Evolutionary conservation across 148 eudicot species (phyloP).

Genomic region (Rhododendron henanense): DNA sequence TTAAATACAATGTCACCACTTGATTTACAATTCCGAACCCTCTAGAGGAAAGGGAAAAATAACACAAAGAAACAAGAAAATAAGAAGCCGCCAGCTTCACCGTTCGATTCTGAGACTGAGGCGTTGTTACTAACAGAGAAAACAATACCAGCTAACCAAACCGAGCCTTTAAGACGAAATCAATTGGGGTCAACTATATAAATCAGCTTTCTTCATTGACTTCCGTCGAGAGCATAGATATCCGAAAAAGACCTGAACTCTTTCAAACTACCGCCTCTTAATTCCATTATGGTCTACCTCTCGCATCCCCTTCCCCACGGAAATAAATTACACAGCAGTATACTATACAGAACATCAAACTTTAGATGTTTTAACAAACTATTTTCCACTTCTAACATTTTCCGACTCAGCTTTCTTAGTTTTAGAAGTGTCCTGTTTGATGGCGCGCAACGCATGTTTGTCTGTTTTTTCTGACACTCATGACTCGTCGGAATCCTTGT

Average conservation of each 20-base stretch:
- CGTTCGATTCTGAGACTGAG: neutral
- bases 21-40: neutral
- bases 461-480: too few species aligned
- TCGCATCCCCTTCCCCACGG: neutral
- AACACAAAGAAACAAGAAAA: neutral
- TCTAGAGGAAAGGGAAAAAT: neutral
- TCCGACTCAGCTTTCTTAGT: neutral
- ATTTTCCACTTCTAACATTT: neutral
- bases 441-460: neutral
- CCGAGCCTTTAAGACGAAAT: neutral
- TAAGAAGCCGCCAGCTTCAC: neutral
- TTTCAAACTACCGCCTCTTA: neutral
- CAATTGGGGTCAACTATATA: neutral
- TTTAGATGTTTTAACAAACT: neutral
- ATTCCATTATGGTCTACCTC: neutral
- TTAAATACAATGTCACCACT: neutral
- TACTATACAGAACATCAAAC: neutral
- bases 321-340: neutral
- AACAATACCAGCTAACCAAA: neutral
- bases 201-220: neutral
- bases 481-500: neutral
- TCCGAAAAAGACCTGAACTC: neutral
- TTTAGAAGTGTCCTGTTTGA: neutral
- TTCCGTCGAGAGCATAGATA: neutral
- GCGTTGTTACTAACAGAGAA: neutral